These are phyloP conservation scores for Rosa persica DNA, from an alignment of 306 rosid species.

Conservation along the genomic window DNA sequence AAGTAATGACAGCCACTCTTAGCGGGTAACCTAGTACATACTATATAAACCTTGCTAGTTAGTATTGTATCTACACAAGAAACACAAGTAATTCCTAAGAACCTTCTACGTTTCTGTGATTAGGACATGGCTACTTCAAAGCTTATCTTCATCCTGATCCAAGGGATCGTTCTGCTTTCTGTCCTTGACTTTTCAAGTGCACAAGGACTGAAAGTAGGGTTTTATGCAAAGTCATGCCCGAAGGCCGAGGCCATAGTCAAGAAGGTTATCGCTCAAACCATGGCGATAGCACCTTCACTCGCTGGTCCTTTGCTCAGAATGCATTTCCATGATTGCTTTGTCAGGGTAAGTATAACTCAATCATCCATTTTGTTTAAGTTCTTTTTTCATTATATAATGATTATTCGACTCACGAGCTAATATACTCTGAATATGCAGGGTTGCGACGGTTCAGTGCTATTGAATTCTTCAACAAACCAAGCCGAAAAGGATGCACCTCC, in stretches of 20 bases:
- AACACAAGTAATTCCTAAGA: not conserved
- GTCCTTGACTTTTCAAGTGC: slow-evolving; percentile 13
- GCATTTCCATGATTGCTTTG: slow-evolving; percentile 53
- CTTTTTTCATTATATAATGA: not conserved
- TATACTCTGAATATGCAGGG: slow-evolving; percentile 25
- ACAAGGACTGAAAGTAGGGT: slow-evolving; percentile 30
- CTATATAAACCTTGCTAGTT: not conserved
- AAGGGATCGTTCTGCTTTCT: not conserved
- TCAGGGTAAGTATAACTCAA: slow-evolving; percentile 25
- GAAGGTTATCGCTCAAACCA: slow-evolving; percentile 10
- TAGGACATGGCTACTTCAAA: slow-evolving; percentile 24
- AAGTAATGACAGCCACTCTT: not conserved
- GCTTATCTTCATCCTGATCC: slow-evolving; percentile 13
- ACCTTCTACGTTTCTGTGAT: not conserved
- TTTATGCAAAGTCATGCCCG: slow-evolving; percentile 33
- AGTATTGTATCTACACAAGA: not conserved
- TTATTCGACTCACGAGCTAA: not conserved
- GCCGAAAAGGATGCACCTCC: slow-evolving; percentile 39
- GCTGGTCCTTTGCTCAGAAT: slow-evolving; percentile 38
- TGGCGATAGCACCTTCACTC: slow-evolving; percentile 29
- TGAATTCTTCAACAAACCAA: slow-evolving; percentile 31
- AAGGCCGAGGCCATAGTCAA: slow-evolving; percentile 29
- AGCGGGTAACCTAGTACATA: not conserved
- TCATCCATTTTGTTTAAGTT: not conserved
- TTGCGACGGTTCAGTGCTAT: slow-evolving; percentile 40